Percentiles rank a stretch among this genome's conserved stretches.
These are phyloP conservation scores for Kregervanrija pseudodelftensis DNA, from an alignment of 805 yeast species.

Conservation along the genomic window DNA sequence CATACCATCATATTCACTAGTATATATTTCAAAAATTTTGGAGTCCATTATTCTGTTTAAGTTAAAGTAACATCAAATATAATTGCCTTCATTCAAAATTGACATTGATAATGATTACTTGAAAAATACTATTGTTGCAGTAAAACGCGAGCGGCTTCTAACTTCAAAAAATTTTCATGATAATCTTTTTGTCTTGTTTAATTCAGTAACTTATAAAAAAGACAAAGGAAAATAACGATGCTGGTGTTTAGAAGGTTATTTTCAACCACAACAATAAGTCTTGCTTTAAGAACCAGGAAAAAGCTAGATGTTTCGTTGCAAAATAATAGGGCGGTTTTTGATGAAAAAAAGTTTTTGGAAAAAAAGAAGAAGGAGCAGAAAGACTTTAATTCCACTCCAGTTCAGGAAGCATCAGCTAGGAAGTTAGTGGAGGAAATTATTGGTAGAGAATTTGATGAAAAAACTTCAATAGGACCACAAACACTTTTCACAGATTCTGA, in stretches of 20 bases:
- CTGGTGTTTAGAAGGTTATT: not conserved
- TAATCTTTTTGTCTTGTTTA: too few relatives aligned
- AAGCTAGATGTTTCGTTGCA: conserved; percentile 12
- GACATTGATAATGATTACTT: too few relatives aligned
- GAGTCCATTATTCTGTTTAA: too few relatives aligned
- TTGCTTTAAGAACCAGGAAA: conserved; percentile 5
- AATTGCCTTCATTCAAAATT: too few relatives aligned
- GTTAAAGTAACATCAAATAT: too few relatives aligned
- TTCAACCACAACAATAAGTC: not conserved
- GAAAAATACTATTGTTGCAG: too few relatives aligned
- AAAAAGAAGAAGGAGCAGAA: conserved; percentile 8
- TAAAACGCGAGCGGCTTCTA: too few relatives aligned
- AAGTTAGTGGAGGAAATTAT: conserved; percentile 16
- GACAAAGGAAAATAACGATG: too few relatives aligned
- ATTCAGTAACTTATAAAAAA: too few relatives aligned
- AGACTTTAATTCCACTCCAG: conserved; percentile 17
- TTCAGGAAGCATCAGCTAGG: conserved; percentile 24
- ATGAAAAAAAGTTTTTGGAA: not conserved
- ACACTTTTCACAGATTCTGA: conserved; percentile 22
- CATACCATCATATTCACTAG: too few relatives aligned
- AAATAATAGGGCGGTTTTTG: conserved; percentile 4
- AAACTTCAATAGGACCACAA: conserved; percentile 16
- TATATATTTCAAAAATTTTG: too few relatives aligned
- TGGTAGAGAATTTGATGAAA: conserved; percentile 13
- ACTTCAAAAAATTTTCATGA: too few relatives aligned